Evolutionary conservation across 2,329 filamentous ascomycete genomes (phyloP).

Genomic region (Arthroderma uncinatum): DNA sequence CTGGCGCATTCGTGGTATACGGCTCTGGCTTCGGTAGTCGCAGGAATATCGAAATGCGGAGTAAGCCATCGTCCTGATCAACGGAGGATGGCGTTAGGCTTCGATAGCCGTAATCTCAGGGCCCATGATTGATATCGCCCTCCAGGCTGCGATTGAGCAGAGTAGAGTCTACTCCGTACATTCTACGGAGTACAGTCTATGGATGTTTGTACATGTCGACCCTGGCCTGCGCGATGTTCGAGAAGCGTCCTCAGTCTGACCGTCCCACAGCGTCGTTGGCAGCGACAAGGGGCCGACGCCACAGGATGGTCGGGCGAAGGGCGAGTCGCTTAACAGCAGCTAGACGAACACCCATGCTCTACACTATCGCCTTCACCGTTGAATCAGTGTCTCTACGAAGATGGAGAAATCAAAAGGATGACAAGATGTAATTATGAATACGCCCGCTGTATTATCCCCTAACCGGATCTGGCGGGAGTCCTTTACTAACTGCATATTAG

Average conservation of each 20-base stretch:
- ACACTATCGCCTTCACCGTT: no score
- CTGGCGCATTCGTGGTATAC: background rate
- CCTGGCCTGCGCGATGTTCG: background rate
- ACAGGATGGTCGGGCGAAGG: background rate
- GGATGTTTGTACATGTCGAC: background rate
- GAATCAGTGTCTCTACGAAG: no score
- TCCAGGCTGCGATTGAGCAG: no score
- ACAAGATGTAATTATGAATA: background rate
- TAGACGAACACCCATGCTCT: no score
- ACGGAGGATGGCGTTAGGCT: background rate
- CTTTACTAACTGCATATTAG: background rate
- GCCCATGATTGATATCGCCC: no score
- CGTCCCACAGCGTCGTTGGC: no score
- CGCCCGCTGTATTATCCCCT: no score
- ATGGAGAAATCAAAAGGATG: background rate
- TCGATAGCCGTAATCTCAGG: background rate
- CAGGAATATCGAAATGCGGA: background rate
- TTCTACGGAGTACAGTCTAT: no score
- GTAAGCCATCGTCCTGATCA: background rate
- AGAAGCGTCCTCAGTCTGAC: background rate
- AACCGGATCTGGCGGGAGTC: background rate
- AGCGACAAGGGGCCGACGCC: background rate
- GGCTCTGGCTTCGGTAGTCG: slow-evolving; percentile 4
- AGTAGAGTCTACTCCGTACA: no score
- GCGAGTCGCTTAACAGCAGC: background rate